phyloP scores from a whole-genome alignment of 2,329 filamentous ascomycete species.

The Claviceps arundinis region DNA sequence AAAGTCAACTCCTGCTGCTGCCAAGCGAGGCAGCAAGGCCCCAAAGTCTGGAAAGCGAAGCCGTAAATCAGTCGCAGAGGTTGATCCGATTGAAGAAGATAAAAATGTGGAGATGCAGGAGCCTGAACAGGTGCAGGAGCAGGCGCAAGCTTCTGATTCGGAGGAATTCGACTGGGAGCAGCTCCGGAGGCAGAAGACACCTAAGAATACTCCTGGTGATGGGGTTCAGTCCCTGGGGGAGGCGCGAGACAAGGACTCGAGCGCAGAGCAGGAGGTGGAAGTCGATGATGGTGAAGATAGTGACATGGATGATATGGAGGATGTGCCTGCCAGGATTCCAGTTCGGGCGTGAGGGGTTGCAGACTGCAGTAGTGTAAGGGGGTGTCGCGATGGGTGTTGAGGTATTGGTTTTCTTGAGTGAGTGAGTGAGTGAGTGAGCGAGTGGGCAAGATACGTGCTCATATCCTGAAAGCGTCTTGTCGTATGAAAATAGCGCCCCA shows the following conservation, averaged over 20 bases:
- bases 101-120: conserved; percentile 5
- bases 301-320: conserved; percentile 31
- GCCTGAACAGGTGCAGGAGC: conserved; percentile 7
- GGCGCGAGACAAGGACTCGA: conserved; percentile 2
- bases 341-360: neutral
- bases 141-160: conserved; percentile 11
- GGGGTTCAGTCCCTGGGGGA: conserved; percentile 10
- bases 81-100: conserved; percentile 22
- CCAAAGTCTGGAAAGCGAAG: conserved; percentile 11
- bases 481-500: no score
- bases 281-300: conserved; percentile 18
- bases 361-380: no score
- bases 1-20: conserved; percentile 13
- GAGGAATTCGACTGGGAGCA: conserved; percentile 14
- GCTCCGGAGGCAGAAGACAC: conserved; percentile 15
- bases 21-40: conserved; percentile 13
- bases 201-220: conserved; percentile 9
- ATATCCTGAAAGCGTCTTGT: no score
- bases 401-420: no score
- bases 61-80: conserved; percentile 12
- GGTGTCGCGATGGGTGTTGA: no score
- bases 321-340: conserved; percentile 19
- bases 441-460: no score
- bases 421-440: no score
- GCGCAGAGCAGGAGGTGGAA: neutral